Evolutionary conservation across 2,329 filamentous ascomycete species (phyloP).

Genomic region (Penicillium sp.): DNA sequence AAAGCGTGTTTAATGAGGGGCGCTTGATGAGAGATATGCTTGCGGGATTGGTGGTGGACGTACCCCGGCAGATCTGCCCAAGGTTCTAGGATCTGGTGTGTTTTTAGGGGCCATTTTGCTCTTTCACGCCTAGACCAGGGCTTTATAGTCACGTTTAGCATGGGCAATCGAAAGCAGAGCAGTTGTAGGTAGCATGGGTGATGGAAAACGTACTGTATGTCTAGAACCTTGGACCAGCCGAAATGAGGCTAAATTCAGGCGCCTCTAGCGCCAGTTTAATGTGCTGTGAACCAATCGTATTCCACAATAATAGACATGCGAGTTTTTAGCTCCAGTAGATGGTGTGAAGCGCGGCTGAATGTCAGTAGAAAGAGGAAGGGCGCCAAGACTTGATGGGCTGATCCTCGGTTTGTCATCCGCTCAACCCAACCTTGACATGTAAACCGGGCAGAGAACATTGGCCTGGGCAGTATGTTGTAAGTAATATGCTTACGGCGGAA

Average conservation of each 20-base stretch:
- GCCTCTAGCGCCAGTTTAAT: not conserved
- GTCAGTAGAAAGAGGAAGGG: not conserved
- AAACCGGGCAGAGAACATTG: too few relatives aligned
- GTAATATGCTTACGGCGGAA: too few relatives aligned
- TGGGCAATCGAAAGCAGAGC: not conserved
- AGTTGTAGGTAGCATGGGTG: not conserved
- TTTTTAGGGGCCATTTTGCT: conserved; percentile 17
- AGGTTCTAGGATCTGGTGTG: conserved; percentile 14
- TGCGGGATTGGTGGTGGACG: conserved; percentile 4
- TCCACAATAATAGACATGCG: not conserved
- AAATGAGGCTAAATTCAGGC: too few relatives aligned
- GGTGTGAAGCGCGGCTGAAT: not conserved
- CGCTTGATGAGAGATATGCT: not conserved
- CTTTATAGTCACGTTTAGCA: not conserved
- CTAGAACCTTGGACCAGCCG: not conserved
- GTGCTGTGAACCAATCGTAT: not conserved
- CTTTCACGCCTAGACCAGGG: not conserved
- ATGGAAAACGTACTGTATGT: not conserved
- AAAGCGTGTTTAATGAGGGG: too few relatives aligned
- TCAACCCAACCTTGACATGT: too few relatives aligned
- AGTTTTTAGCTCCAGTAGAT: too few relatives aligned
- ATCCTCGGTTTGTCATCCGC: conserved; percentile 2
- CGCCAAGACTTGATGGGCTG: not conserved
- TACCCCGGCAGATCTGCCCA: conserved; percentile 25
- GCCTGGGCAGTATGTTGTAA: too few relatives aligned